These are phyloP conservation scores for Backusella circina DNA, from an alignment of 192 early-diverging fungal species.

Conservation along the genomic window DNA sequence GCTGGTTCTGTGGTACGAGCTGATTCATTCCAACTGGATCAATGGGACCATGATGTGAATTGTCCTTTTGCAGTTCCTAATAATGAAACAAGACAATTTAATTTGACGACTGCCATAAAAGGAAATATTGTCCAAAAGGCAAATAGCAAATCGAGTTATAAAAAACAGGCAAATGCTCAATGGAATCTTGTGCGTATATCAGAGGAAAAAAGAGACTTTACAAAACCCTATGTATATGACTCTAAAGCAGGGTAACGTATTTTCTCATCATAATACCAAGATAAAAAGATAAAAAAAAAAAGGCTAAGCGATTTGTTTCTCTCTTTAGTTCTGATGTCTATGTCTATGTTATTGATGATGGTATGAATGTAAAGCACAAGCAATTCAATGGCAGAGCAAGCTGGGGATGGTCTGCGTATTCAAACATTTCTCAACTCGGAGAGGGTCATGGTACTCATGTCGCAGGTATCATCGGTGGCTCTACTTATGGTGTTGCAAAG, in stretches of 20 bases:
- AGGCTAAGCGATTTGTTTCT: too few species aligned
- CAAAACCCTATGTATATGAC: constrained; percentile 14
- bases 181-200: constrained; percentile 86
- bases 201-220: constrained; percentile 43
- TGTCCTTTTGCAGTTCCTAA: neutral
- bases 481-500: constrained; percentile 68
- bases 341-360: constrained; percentile 62
- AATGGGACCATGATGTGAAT: neutral
- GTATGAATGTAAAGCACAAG: constrained; percentile 50
- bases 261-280: neutral
- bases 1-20: neutral
- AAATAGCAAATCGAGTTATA: neutral
- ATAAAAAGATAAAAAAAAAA: too few species aligned
- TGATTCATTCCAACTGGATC: neutral
- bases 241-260: constrained; percentile 12
- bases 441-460: constrained; percentile 61
- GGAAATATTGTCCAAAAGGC: neutral
- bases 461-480: constrained; percentile 64
- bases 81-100: neutral
- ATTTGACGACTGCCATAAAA: neutral
- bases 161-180: constrained; percentile 59
- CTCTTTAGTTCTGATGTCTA: constrained; percentile 44
- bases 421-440: constrained; percentile 3
- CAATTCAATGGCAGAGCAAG: constrained; percentile 77
- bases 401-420: constrained; percentile 38